Evolutionary conservation across 495 filamentous ascomycete species (phyloP).

Genomic region (Cairneyella variabilis): DNA sequence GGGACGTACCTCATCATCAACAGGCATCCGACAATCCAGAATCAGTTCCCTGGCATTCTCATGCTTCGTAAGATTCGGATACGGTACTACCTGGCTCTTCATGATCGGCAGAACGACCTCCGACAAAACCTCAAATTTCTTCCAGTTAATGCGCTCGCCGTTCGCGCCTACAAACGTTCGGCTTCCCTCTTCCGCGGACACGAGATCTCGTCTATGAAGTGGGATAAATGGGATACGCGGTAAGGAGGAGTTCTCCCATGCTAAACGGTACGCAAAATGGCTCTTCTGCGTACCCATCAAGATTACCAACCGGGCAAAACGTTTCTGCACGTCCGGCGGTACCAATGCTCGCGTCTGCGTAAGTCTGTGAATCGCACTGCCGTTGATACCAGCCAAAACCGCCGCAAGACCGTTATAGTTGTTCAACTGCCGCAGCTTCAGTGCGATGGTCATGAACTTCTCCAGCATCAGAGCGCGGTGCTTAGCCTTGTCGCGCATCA

Average conservation of each 20-base stretch:
- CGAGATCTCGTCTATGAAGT: constrained; percentile 83
- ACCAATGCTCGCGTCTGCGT: constrained; percentile 77
- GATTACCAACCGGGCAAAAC: constrained; percentile 84
- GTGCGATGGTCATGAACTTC: constrained; percentile 85
- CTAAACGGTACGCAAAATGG: constrained; percentile 89
- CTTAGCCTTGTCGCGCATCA: constrained; percentile 93
- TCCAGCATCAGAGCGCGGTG: constrained; percentile 86
- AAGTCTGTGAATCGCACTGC: constrained; percentile 82
- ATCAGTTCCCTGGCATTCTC: constrained; percentile 67
- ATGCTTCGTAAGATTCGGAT: constrained; percentile 62
- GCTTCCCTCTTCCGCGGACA: constrained; percentile 89
- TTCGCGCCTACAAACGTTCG: constrained; percentile 77
- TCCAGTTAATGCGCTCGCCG: constrained; percentile 86
- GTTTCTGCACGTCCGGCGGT: constrained; percentile 60
- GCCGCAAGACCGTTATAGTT: constrained; percentile 96
- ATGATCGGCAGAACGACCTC: constrained; percentile 88
- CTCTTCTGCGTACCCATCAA: constrained; percentile 90
- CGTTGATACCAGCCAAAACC: constrained; percentile 88
- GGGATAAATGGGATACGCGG: constrained; percentile 93
- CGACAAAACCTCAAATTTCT: constrained; percentile 95
- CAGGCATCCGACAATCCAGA: constrained; percentile 48
- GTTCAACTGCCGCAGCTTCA: constrained; percentile 84
- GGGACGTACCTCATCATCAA: constrained; percentile 27
- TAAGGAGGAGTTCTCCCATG: constrained; percentile 90
- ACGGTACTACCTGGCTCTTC: constrained; percentile 82